Conservation (phyloP, 1,284 basidiomycete genomes). For the Austroboletus niveus region DNA sequence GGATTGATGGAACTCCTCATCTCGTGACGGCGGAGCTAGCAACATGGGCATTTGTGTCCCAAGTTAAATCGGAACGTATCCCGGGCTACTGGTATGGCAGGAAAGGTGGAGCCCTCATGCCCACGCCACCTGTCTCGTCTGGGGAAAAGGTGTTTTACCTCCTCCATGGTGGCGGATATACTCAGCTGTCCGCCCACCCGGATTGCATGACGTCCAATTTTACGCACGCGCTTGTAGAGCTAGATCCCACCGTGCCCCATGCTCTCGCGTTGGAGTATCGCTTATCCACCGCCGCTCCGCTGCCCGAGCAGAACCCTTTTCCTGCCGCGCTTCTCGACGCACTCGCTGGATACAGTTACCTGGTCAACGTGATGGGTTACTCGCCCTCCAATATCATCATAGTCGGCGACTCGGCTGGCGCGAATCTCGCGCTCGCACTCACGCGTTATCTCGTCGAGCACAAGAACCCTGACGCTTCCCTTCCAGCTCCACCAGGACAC, state of each 20-base stretch:
- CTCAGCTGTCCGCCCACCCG: constrained; percentile 24
- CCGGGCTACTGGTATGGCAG: constrained; percentile 60
- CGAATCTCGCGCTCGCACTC: constrained; percentile 50
- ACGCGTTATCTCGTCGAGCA: constrained; percentile 39
- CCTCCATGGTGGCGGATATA: constrained; percentile 34
- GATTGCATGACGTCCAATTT: constrained; percentile 21
- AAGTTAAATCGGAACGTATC: constrained; percentile 42
- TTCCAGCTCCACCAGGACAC: constrained; percentile 33
- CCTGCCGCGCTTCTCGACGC: constrained; percentile 54
- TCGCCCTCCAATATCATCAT: constrained; percentile 50
- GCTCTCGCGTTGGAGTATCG: constrained; percentile 45
- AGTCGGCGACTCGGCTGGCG: constrained; percentile 60
- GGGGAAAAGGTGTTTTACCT: constrained; percentile 48
- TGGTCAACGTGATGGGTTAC: constrained; percentile 42
- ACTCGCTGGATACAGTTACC: constrained; percentile 51
- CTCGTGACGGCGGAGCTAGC: constrained; percentile 49
- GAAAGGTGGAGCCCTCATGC: constrained; percentile 30
- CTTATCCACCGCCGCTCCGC: constrained; percentile 29
- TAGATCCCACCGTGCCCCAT: constrained; percentile 22
- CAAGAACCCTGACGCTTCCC: constrained; percentile 25
- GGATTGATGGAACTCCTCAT: constrained; percentile 47
- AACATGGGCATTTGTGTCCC: constrained; percentile 40
- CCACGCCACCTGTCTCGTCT: constrained; percentile 37
- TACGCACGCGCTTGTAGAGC: constrained; percentile 25
- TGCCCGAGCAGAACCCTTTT: constrained; percentile 37